Base-by-base conservation (phyloP, 345 rosid species). In the Balakata baccata region DNA sequence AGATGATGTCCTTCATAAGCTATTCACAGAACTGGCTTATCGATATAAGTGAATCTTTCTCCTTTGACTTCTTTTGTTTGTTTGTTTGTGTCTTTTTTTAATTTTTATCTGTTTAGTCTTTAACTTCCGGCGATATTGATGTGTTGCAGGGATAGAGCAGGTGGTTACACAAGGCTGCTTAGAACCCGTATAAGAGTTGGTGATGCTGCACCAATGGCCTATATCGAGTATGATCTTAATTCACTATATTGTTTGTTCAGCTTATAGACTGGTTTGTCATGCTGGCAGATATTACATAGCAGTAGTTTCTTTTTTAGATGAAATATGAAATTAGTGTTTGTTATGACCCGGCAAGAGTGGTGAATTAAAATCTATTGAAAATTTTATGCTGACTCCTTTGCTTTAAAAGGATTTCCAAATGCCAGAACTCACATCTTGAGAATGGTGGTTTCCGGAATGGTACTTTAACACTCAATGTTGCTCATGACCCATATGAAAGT, bases 181-280 rank as follows among this genome's bases (percentile, higher is more conserved):
- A 85, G 92, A 39, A 90, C 98, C 49, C 98, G 96, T 69, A 88
- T 92, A 9, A 83, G 98, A 72, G 94, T 89, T 81, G 98, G 96
- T 75, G 98, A 94, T 84, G 98, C 98, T 78, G 98, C 97, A 57
- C 89, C 87, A 49, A 90, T 92, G 98, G 97, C 98, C 65, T 92
- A 92, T 82, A 89, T 92, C 50, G 98, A 92, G 98, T 94, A 84
- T 85, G 90, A 75, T 22, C 17, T 11, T 6, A 65, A n/a, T 66
- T 53, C 60, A 39, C 65, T 37, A 6, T 29, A 60, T 50, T 60
- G 29, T 38, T 50, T 64, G 14, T 70, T 59, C 57, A 39, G 10
- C 11, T 39, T 39, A 16, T 63, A 38, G 37, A 22, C 52, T 46
- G 39, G 9, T 53, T 38, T 69, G 64, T 18, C 60, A n/a, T 64